Evolutionary conservation across 768 basidiomycete genomes (phyloP), one percentile per base, ranked within the genome.

Genomic region (Suillus lakei): DNA sequence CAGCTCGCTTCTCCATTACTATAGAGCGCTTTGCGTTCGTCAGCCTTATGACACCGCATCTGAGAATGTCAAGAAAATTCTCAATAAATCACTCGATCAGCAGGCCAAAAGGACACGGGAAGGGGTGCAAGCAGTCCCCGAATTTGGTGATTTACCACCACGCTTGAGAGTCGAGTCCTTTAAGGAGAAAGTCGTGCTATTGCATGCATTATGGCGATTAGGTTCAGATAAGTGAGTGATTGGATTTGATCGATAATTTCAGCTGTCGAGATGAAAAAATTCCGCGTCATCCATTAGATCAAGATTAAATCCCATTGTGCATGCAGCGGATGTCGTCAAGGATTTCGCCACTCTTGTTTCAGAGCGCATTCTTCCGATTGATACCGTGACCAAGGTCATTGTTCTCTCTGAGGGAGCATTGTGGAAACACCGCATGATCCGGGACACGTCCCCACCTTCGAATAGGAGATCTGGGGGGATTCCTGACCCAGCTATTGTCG

Each of bases 1-100:
- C 71, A 78, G 82, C 38, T 90, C 93, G 36, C 80, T 94, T 10
- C 85, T 92, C 60, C 91, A 95, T 77, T 97, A 98, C 76, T 96
- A 96, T 74, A 90, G 95, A 36, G 93, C 97, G 2, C 82, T 99
- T 15, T 96, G 95, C 71, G 93, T 95, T 41, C 85, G 85, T 44
- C 86, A 88, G 64, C 92, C 95, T 0, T 99, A 96, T 77, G 90
- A 93, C 60, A 92, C 93, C 0, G 95, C 95, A 0, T 84, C 87
- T 7, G 92, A 93, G 71, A 99, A 99, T 73, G 80, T 99, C 66
- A 86, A 86, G 34, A 89, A 84, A 16, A 87, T 92, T 30, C 81
- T 97, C 28, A 79, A 78, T 51, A 92, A 89, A 76, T 83, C 86
- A 2, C 74, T 91, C 63, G 88, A 90, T n/a, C 77, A 82, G 46